Percentiles rank a stretch among this genome's conserved stretches.
Conservation (phyloP, 1,139 yeast genomes). For the Debaryomyces coudertii region DNA sequence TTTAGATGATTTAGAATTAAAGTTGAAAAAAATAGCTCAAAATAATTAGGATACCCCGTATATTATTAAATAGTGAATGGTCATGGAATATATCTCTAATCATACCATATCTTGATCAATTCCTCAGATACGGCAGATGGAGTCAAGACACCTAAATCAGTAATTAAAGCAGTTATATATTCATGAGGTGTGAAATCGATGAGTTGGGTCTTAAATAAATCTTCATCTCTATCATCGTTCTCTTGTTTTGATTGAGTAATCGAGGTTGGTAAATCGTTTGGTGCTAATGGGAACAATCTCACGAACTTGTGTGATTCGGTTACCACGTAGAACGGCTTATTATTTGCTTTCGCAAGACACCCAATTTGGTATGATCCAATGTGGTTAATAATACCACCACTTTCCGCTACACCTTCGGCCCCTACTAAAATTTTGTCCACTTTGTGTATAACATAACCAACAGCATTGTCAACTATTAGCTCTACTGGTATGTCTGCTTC, state of each 20-base stretch:
- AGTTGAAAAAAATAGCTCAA: constrained; percentile 22
- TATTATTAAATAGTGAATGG: not conserved
- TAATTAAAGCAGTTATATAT: constrained; percentile 90
- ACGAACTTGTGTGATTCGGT: constrained; percentile 97
- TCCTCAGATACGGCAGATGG: constrained; percentile 98
- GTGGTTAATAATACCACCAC: constrained; percentile 96
- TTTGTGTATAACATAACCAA: constrained; percentile 88
- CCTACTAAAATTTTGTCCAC: constrained; percentile 95
- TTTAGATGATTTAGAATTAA: constrained; percentile 38
- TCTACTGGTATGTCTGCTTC: constrained; percentile 89
- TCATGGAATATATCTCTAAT: constrained; percentile 37
- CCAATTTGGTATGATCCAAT: constrained; percentile 96
- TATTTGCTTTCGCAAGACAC: constrained; percentile 85
- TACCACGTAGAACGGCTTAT: constrained; percentile 92
- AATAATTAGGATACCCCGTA: not conserved
- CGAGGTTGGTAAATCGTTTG: constrained; percentile 83
- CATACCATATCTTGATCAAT: constrained; percentile 97
- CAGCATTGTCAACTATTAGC: constrained; percentile 89
- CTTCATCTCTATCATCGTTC: constrained; percentile 33
- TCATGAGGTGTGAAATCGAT: constrained; percentile 97
- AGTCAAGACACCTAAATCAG: constrained; percentile 94
- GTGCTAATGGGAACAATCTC: constrained; percentile 90
- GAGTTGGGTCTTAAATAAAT: constrained; percentile 41
- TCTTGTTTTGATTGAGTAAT: constrained; percentile 25
- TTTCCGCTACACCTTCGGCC: constrained; percentile 98